phyloP scores from a whole-genome alignment of 441 rosid genomes.

The Erodium moschatum region DNA sequence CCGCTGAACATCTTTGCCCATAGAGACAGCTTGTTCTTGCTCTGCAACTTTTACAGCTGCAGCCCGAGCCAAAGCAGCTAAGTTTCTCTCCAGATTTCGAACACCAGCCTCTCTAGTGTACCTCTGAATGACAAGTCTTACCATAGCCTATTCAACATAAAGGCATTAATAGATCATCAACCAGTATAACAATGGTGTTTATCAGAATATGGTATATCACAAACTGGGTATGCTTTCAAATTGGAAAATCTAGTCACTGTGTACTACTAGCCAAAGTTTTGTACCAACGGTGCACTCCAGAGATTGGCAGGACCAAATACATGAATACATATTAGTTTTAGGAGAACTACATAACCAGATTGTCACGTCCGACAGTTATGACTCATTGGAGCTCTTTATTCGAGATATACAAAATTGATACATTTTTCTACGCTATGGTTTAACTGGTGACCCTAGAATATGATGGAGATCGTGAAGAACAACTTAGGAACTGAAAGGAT shows the following conservation, averaged over 20 bases:
- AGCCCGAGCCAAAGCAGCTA: constrained; percentile 97
- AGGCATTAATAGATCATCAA: constrained; percentile 3
- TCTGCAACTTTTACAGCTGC: constrained; percentile 94
- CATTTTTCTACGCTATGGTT: background rate
- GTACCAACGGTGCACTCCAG: background rate
- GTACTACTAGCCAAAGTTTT: background rate
- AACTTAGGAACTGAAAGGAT: constrained; percentile 1
- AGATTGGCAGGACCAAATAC: background rate
- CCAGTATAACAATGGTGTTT: background rate
- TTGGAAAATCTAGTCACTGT: background rate
- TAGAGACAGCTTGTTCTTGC: constrained; percentile 63
- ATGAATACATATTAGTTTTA: background rate
- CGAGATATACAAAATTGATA: background rate
- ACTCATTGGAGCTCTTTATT: background rate
- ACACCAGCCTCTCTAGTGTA: constrained; percentile 99
- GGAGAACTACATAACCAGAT: background rate
- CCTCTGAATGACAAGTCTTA: constrained; percentile 73
- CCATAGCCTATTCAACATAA: constrained; percentile 51
- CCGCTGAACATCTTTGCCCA: constrained; percentile 70
- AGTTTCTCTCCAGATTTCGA: constrained; percentile 74
- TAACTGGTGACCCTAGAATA: background rate
- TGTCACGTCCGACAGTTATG: background rate
- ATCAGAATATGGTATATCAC: background rate
- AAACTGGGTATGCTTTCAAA: background rate
- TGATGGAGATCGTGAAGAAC: background rate